Evolutionary conservation across 1,139 yeast species (phyloP), one percentile per base, ranked within the genome.

Genomic region (Yamadazyma songkhlaensis): DNA sequence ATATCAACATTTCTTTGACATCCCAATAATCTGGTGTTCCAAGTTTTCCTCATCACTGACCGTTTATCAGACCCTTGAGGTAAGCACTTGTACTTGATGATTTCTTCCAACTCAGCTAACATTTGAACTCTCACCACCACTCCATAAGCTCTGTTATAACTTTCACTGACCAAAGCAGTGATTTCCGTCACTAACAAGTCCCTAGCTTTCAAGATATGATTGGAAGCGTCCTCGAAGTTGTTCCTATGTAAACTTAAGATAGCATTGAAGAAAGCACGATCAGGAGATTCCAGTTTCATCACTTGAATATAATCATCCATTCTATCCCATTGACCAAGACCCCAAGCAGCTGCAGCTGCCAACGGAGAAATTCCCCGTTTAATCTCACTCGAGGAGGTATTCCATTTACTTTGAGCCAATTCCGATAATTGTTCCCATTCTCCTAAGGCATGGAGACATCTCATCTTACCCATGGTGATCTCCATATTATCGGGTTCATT

Each of bases 261-360:
- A 1, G 98, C 96, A 54, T 87, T 84, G 70, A 90, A 92, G 58
- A 92, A 94, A 1, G 96, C 94, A 42, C 89, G 80, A 54, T 94
- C 97, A 0, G 97, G 96, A 3, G 96, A 86, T 47, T 88, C 96
- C 1, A 79, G 67, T 48, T 88, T 88, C 95, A 94, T 88, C 0
- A 86, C 96, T 44, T 79, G 72, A 40, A 90, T 89, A 53, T 90
- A 94, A 8, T 85, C 77, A 54, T 88, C 97, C 92, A 94, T 90
- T 52, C 88, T 74, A 51, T 89, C 97, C 98, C 98, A 94, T 57
- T 88, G 94, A 2, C 92, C 92, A 34, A 92, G 69, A n/a, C 97
- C 97, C 98, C 98, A 92, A 1, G 97, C 88, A 0, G 98, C 97
- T 2, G 97, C 97, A 0, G 97, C 98, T 0, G 98, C 98, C 38